Evolutionary conservation across 2,329 filamentous ascomycete species (phyloP).

Genomic region (Eurotiales sp.): DNA sequence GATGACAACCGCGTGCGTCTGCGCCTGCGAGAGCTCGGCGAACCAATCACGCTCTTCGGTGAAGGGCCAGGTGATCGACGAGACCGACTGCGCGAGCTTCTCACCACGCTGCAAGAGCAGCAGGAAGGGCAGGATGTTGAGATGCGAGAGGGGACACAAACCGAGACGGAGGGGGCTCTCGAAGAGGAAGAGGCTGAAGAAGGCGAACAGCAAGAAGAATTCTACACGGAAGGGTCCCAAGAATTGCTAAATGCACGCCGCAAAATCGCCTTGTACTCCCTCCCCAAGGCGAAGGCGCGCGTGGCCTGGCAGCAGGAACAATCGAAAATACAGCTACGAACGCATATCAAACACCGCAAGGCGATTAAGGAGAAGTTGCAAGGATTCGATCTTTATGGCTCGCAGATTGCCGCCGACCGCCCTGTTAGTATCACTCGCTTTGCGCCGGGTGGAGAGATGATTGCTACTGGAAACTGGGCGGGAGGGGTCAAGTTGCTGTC

Average conservation of each 20-base stretch:
- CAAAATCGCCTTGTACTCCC: conserved; percentile 75
- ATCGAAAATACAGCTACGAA: conserved; percentile 76
- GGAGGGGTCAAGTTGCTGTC: conserved; percentile 83
- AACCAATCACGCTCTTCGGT: conserved; percentile 91
- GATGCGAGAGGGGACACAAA: conserved; percentile 51
- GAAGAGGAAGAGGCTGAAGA: conserved; percentile 80
- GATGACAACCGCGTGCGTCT: conserved; percentile 83
- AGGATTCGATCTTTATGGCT: conserved; percentile 86
- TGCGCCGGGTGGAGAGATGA: conserved; percentile 74
- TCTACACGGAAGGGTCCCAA: conserved; percentile 79
- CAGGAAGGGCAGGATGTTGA: conserved; percentile 48
- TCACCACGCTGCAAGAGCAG: conserved; percentile 69
- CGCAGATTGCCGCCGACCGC: conserved; percentile 85
- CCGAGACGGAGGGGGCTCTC: conserved; percentile 53
- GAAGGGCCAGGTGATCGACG: conserved; percentile 82
- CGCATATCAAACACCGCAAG: conserved; percentile 89
- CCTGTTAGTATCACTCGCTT: conserved; percentile 91
- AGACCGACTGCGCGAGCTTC: conserved; percentile 77
- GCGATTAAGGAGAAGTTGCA: conserved; percentile 77
- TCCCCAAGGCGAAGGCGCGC: conserved; percentile 75
- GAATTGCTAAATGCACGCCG: conserved; percentile 72
- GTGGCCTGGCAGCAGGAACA: conserved; percentile 75
- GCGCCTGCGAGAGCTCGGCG: conserved; percentile 77
- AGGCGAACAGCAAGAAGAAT: conserved; percentile 82
- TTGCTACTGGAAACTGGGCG: conserved; percentile 91